Evolutionary conservation across 768 basidiomycete genomes (phyloP).

Genomic region (Collybiopsis confluens): DNA sequence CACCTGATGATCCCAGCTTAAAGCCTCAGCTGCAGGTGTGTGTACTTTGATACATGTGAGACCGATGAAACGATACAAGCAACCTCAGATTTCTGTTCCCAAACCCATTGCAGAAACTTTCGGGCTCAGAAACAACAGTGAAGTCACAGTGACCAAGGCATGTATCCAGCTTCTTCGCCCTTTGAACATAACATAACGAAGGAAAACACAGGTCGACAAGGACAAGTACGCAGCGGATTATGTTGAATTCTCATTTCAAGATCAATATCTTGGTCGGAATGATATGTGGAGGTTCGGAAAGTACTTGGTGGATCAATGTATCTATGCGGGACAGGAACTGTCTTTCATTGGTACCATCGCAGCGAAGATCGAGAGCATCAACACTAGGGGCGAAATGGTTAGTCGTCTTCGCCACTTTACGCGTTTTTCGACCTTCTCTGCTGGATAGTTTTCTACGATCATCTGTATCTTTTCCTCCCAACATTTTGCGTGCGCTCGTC

Average conservation of each 20-base stretch:
- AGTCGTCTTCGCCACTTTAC: conserved; percentile 12
- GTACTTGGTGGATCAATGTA: conserved; percentile 72
- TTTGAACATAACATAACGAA: conserved; percentile 11
- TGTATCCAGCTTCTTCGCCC: background rate
- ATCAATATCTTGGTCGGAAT: conserved; percentile 91
- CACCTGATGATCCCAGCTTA: conserved; percentile 54
- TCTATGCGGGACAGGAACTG: conserved; percentile 82
- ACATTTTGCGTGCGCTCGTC: too few species aligned
- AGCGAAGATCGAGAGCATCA: conserved; percentile 80
- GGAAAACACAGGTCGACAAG: conserved; percentile 55
- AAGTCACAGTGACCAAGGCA: conserved; percentile 72
- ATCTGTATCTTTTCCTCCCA: too few species aligned
- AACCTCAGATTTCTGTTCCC: conserved; percentile 65
- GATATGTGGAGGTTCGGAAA: conserved; percentile 97
- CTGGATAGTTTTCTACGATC: background rate
- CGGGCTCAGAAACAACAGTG: conserved; percentile 63
- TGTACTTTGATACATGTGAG: too few species aligned
- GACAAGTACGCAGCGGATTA: conserved; percentile 62
- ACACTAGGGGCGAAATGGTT: conserved; percentile 65
- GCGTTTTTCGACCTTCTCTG: background rate
- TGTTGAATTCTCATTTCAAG: conserved; percentile 89
- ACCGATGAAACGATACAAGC: too few species aligned
- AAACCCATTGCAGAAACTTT: conserved; percentile 70
- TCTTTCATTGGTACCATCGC: conserved; percentile 78
- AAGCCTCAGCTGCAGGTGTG: conserved; percentile 64